These are phyloP conservation scores for Suillus variegatus DNA, from an alignment of 768 basidiomycete species.

Conservation along the genomic window DNA sequence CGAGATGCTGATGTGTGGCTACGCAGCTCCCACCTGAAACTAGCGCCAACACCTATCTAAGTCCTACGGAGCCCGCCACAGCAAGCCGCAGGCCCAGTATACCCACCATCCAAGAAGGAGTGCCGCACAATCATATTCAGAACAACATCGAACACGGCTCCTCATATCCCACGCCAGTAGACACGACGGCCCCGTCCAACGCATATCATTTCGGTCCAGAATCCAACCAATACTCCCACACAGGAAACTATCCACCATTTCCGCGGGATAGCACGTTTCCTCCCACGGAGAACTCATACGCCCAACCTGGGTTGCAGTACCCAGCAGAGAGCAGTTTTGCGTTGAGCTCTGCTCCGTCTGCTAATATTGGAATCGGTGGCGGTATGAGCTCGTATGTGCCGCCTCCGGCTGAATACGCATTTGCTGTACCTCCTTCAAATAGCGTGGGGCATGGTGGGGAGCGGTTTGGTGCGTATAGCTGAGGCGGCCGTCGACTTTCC, in stretches of 20 bases:
- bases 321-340: constrained; percentile 21
- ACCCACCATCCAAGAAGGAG: constrained; percentile 16
- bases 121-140: constrained; percentile 27
- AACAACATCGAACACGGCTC: constrained; percentile 14
- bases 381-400: constrained; percentile 20
- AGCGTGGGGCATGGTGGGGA: constrained; percentile 22
- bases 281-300: constrained; percentile 4
- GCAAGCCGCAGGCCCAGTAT: constrained; percentile 29
- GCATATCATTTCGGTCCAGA: constrained; percentile 10
- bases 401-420: constrained; percentile 23
- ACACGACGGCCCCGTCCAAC: constrained; percentile 21
- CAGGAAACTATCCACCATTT: constrained; percentile 20
- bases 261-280: constrained; percentile 5
- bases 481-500: neutral
- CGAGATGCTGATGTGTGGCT: neutral
- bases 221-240: constrained; percentile 14
- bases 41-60: constrained; percentile 18
- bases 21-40: constrained; percentile 9
- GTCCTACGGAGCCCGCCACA: constrained; percentile 20
- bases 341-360: constrained; percentile 5
- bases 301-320: constrained; percentile 21
- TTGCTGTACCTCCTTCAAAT: constrained; percentile 11
- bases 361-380: constrained; percentile 13
- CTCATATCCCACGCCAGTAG: constrained; percentile 16
- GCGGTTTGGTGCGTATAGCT: constrained; percentile 19